phyloP scores from a whole-genome alignment of 768 basidiomycete genomes.

The Leccinum imitatum region DNA sequence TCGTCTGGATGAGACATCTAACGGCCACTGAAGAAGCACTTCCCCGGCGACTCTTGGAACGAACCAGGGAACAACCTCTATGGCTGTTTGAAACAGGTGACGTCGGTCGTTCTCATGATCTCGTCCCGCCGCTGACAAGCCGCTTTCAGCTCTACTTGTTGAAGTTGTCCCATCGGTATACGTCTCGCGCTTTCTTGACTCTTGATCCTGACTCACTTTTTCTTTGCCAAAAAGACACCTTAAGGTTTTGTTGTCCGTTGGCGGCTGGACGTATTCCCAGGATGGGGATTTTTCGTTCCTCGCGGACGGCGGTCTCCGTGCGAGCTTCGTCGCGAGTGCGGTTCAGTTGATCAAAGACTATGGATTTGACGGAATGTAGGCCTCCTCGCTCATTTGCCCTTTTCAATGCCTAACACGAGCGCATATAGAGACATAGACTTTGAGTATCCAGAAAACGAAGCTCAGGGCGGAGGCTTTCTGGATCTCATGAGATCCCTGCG shows the following conservation, averaged over 20 bases:
- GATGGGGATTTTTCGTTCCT: constrained; percentile 67
- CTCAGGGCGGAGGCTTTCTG: constrained; percentile 66
- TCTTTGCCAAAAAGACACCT: constrained; percentile 35
- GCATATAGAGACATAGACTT: constrained; percentile 67
- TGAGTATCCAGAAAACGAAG: constrained; percentile 65
- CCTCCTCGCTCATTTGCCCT: background rate
- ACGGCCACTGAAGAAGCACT: constrained; percentile 54
- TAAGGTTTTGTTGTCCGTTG: constrained; percentile 53
- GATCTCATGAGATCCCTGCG: constrained; percentile 63
- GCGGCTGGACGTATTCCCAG: constrained; percentile 74
- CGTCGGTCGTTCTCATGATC: constrained; percentile 3
- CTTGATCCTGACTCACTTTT: background rate
- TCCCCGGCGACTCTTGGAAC: constrained; percentile 68
- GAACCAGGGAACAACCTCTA: constrained; percentile 78
- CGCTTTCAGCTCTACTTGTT: constrained; percentile 43
- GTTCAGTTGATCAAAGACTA: constrained; percentile 70
- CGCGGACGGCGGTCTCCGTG: constrained; percentile 46
- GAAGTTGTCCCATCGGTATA: constrained; percentile 54
- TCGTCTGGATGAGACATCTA: constrained; percentile 5
- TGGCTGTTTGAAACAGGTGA: constrained; percentile 76
- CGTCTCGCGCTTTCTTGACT: background rate
- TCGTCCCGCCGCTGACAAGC: background rate
- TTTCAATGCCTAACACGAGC: background rate
- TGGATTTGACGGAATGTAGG: constrained; percentile 77
- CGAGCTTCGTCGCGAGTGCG: constrained; percentile 59